These are phyloP conservation scores for Fusarium incarnatum DNA, from an alignment of 2,329 filamentous ascomycete genomes.

Conservation along the genomic window DNA sequence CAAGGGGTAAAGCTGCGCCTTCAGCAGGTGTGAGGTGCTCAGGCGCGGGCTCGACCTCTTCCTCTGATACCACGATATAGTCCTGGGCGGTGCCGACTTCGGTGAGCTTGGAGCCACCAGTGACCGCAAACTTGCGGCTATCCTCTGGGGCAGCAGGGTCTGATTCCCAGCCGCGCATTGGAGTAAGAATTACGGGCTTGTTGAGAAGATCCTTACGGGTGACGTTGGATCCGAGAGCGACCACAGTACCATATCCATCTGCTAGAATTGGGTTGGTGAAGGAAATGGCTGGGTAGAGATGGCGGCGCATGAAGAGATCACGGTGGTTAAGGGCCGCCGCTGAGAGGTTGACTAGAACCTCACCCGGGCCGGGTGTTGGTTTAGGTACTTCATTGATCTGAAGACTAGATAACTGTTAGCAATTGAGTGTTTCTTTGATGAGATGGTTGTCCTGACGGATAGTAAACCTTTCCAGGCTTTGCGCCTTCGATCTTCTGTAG, in stretches of 20 bases:
- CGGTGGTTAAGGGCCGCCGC: slow-evolving; percentile 93
- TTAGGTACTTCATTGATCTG: slow-evolving; percentile 70
- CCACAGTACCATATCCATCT: slow-evolving; percentile 83
- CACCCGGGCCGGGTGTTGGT: slow-evolving; percentile 70
- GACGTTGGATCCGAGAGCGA: slow-evolving; percentile 67
- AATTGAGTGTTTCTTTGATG: not conserved
- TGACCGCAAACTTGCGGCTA: slow-evolving; percentile 66
- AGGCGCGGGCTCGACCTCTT: slow-evolving; percentile 82
- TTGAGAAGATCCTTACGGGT: slow-evolving; percentile 57
- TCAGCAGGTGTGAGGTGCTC: slow-evolving; percentile 77
- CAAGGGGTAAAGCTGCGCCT: slow-evolving; percentile 85
- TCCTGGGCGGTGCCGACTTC: slow-evolving; percentile 79
- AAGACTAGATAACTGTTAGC: slow-evolving; percentile 56
- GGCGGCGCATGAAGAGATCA: slow-evolving; percentile 92
- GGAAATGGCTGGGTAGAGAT: slow-evolving; percentile 87
- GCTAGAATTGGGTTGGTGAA: slow-evolving; percentile 83
- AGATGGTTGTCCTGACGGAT: slow-evolving; percentile 65
- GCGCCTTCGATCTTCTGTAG: slow-evolving; percentile 76
- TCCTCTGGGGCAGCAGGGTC: slow-evolving; percentile 80
- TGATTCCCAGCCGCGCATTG: slow-evolving; percentile 80
- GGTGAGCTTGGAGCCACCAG: slow-evolving; percentile 74
- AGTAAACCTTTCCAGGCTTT: slow-evolving; percentile 90
- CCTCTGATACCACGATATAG: slow-evolving; percentile 73
- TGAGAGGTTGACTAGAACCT: slow-evolving; percentile 80
- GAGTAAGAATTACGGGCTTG: slow-evolving; percentile 82